phyloP scores from a whole-genome alignment of 2,329 filamentous ascomycete genomes.

The Paracorniculantispora psalliotae region DNA sequence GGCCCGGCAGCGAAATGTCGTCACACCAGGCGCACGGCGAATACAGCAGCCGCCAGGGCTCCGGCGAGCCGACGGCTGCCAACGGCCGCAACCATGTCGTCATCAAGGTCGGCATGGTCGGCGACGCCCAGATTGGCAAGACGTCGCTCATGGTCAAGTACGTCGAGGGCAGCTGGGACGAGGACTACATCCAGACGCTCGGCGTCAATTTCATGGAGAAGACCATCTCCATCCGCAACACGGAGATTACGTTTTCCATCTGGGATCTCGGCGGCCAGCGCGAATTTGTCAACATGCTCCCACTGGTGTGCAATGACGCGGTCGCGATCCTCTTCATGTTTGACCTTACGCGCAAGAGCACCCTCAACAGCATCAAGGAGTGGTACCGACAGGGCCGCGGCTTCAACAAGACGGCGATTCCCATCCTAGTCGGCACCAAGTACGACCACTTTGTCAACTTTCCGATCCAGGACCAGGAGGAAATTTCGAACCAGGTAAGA shows the following conservation, averaged over 20 bases:
- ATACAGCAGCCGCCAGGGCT: slow-evolving; percentile 35
- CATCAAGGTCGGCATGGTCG: slow-evolving; percentile 99
- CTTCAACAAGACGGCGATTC: slow-evolving; percentile 99
- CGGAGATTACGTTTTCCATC: slow-evolving; percentile 98
- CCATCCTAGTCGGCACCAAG: slow-evolving; percentile 93
- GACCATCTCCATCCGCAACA: slow-evolving; percentile 98
- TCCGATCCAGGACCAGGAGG: slow-evolving; percentile 92
- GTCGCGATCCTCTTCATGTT: slow-evolving; percentile 99
- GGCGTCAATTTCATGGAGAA: slow-evolving; percentile 99
- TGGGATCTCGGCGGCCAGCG: slow-evolving; percentile 98
- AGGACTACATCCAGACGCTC: slow-evolving; percentile 98
- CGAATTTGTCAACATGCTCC: slow-evolving; percentile 99
- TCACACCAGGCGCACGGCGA: slow-evolving; percentile 38
- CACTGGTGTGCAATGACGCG: slow-evolving; percentile 97
- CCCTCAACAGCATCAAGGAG: slow-evolving; percentile 98
- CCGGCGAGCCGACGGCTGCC: slow-evolving; percentile 24
- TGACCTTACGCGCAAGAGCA: slow-evolving; percentile 95
- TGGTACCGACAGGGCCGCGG: slow-evolving; percentile 97
- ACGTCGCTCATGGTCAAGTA: slow-evolving; percentile 99
- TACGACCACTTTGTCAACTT: slow-evolving; percentile 99
- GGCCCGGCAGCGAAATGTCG: slow-evolving; percentile 52
- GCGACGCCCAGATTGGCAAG: slow-evolving; percentile 98
- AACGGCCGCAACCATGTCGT: slow-evolving; percentile 71
- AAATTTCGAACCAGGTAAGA: slow-evolving; percentile 88
- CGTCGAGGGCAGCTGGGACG: slow-evolving; percentile 98